Evolutionary conservation across 2,329 filamentous ascomycete species (phyloP).

Genomic region (Aureobasidium pullulans): DNA sequence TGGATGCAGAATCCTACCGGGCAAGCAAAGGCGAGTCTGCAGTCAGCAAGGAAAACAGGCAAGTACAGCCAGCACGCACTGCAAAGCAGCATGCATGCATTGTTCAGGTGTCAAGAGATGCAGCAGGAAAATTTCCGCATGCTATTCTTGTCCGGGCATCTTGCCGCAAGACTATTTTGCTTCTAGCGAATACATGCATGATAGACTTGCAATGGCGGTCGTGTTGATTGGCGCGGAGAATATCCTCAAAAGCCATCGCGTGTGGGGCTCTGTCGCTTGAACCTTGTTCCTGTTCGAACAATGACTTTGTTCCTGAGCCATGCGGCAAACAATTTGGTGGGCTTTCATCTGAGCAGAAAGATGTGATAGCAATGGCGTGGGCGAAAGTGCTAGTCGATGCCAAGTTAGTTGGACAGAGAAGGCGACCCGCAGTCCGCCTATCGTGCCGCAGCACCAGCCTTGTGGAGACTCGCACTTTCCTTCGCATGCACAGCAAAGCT

Average conservation of each 20-base stretch:
- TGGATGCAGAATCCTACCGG: neutral
- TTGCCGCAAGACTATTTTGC: neutral
- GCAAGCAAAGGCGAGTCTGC: neutral
- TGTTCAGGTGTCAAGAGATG: neutral
- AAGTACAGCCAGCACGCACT: too few relatives aligned
- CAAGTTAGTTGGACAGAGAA: neutral
- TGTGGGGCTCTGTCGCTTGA: constrained; percentile 3
- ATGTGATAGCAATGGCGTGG: neutral
- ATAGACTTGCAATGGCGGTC: neutral
- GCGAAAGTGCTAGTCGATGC: neutral
- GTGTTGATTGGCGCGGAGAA: constrained; percentile 9
- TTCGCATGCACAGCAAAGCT: neutral
- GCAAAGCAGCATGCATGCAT: neutral
- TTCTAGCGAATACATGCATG: constrained; percentile 7
- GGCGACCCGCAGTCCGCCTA: neutral
- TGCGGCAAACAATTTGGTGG: neutral
- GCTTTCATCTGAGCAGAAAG: neutral
- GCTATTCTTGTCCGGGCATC: neutral
- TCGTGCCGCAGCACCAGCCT: neutral
- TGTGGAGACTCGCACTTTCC: neutral
- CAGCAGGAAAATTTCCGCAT: neutral
- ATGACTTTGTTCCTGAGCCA: neutral
- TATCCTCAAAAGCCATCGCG: neutral
- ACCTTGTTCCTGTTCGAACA: neutral
- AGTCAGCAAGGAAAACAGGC: neutral